These are phyloP conservation scores for Cephaloascus fragrans DNA, from an alignment of 805 yeast species.

Conservation along the genomic window DNA sequence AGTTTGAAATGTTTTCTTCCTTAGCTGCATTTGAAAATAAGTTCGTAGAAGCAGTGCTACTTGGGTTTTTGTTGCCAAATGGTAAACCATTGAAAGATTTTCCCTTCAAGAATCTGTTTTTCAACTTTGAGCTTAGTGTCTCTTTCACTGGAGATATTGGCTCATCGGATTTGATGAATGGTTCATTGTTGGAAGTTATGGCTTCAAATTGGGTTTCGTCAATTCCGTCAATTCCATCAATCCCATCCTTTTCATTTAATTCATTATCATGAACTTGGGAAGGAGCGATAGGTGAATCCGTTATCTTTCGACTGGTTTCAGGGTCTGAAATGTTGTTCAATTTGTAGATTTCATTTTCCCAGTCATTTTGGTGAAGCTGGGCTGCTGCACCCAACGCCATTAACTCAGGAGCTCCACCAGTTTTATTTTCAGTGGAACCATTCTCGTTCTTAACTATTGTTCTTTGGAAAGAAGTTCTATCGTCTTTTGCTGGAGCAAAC, in stretches of 20 bases:
- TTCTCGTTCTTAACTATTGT: constrained; percentile 19
- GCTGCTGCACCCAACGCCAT: constrained; percentile 77
- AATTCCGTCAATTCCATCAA: background rate
- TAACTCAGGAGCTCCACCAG: constrained; percentile 37
- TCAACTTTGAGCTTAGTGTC: background rate
- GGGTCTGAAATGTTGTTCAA: constrained; percentile 9
- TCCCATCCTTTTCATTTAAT: constrained; percentile 1
- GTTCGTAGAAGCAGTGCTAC: background rate
- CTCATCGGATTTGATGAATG: no score
- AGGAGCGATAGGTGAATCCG: constrained; percentile 6
- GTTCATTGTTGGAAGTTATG: background rate
- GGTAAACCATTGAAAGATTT: background rate
- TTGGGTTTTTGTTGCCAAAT: background rate
- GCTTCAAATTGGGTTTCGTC: background rate
- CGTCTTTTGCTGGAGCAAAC: constrained; percentile 84
- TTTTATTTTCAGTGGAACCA: constrained; percentile 14
- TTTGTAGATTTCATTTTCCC: constrained; percentile 42
- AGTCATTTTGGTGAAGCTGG: constrained; percentile 62
- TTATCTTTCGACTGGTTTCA: constrained; percentile 4
- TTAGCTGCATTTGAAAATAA: background rate
- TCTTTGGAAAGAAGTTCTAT: constrained; percentile 81
- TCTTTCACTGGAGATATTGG: background rate
- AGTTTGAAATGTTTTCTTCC: background rate
- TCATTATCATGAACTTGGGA: background rate
- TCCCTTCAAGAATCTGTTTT: background rate